These are phyloP conservation scores for Talaromyces pinophilus DNA, from an alignment of 2,329 filamentous ascomycete genomes.

Conservation along the genomic window DNA sequence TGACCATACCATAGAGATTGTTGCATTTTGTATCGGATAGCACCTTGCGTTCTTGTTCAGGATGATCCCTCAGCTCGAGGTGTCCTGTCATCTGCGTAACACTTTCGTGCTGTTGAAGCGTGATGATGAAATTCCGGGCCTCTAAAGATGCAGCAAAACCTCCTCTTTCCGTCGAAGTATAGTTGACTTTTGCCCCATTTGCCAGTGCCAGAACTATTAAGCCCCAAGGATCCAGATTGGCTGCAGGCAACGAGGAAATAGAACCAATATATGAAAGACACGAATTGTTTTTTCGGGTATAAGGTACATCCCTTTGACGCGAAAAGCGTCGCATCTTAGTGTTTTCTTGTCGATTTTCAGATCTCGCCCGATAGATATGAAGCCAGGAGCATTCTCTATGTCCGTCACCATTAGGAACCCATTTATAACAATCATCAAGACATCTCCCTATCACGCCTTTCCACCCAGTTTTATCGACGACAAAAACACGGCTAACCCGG, in stretches of 20 bases:
- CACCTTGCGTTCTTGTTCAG: too few relatives aligned
- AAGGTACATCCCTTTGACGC: neutral
- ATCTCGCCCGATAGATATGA: neutral
- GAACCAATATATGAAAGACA: neutral
- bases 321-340: neutral
- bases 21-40: too few relatives aligned
- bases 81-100: too few relatives aligned
- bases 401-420: neutral
- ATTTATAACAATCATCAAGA: neutral
- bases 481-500: too few relatives aligned
- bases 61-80: too few relatives aligned
- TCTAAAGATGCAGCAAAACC: too few relatives aligned
- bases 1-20: too few relatives aligned
- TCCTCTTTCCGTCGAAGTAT: too few relatives aligned
- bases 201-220: conserved; percentile 1
- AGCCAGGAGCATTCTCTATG: neutral
- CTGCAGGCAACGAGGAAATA: neutral
- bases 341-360: neutral
- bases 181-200: neutral
- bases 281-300: neutral
- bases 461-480: too few relatives aligned
- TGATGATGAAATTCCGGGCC: too few relatives aligned
- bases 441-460: neutral
- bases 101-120: too few relatives aligned
- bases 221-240: neutral